phyloP scores from a whole-genome alignment of 805 yeast species.

The Saturnispora zaruensis region DNA sequence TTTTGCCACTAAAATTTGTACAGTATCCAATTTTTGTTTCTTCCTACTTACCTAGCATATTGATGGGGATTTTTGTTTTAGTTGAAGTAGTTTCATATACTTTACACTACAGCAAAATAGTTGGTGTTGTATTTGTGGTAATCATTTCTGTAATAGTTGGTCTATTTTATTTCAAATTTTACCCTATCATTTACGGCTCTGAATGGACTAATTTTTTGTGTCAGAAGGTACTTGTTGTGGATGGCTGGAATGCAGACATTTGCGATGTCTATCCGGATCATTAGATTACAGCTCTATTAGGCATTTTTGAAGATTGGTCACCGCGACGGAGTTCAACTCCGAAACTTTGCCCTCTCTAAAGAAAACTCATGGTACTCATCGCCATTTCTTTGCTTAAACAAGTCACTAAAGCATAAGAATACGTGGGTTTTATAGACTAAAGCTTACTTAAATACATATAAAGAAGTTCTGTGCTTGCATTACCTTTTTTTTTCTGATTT shows the following conservation, averaged over 20 bases:
- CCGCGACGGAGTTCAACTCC: not conserved
- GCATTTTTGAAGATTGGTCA: not conserved
- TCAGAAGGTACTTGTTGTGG: slow-evolving; percentile 13
- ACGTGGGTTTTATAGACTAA: not conserved
- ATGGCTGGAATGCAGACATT: slow-evolving; percentile 13
- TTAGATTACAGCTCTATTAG: not conserved
- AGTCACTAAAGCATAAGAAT: not conserved
- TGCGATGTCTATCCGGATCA: slow-evolving; percentile 8
- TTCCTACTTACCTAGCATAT: slow-evolving; percentile 43
- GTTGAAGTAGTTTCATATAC: slow-evolving; percentile 39
- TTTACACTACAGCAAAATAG: slow-evolving; percentile 20
- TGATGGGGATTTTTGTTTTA: slow-evolving; percentile 37
- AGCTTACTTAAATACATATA: not conserved
- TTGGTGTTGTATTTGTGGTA: slow-evolving; percentile 25
- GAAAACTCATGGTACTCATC: not conserved
- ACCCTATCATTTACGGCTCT: slow-evolving; percentile 41
- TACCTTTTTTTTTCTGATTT: not conserved
- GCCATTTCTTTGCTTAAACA: too few relatives aligned
- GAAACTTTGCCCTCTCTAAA: not conserved
- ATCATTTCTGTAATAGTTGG: slow-evolving; percentile 18
- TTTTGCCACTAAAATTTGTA: slow-evolving; percentile 43
- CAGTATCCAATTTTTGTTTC: slow-evolving; percentile 34
- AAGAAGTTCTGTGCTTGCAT: not conserved
- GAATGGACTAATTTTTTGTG: slow-evolving; percentile 39
- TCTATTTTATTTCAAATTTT: slow-evolving; percentile 24